phyloP scores from a whole-genome alignment of 495 filamentous ascomycete species.

The Neurospora sp. region DNA sequence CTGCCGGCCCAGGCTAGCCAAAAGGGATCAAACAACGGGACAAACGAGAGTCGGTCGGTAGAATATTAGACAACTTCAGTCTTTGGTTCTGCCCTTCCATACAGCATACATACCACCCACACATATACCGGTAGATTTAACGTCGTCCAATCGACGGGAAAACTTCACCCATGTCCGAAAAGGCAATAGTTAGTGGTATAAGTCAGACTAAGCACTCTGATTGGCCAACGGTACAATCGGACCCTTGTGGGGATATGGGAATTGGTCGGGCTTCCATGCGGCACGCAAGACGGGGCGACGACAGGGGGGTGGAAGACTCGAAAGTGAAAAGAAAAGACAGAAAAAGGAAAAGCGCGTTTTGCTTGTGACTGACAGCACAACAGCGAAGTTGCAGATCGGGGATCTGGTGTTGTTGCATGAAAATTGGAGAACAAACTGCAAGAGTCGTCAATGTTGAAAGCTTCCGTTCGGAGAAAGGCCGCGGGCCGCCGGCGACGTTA shows the following conservation, averaged over 20 bases:
- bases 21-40: no score
- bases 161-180: background rate
- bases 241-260: background rate
- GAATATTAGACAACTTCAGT: background rate
- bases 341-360: background rate
- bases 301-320: background rate
- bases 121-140: background rate
- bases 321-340: background rate
- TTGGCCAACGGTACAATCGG: no score
- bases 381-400: background rate
- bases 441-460: background rate
- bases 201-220: background rate
- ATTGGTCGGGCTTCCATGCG: background rate
- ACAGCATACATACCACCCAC: background rate
- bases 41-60: background rate
- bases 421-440: background rate
- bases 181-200: background rate
- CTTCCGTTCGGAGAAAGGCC: background rate
- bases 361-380: background rate
- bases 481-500: background rate
- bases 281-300: background rate
- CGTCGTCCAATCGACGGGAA: background rate
- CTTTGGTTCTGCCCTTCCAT: background rate
- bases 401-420: background rate
- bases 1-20: no score